Conservation (phyloP, 164 flowering plant genomes). For the Chimonanthus praecox region DNA sequence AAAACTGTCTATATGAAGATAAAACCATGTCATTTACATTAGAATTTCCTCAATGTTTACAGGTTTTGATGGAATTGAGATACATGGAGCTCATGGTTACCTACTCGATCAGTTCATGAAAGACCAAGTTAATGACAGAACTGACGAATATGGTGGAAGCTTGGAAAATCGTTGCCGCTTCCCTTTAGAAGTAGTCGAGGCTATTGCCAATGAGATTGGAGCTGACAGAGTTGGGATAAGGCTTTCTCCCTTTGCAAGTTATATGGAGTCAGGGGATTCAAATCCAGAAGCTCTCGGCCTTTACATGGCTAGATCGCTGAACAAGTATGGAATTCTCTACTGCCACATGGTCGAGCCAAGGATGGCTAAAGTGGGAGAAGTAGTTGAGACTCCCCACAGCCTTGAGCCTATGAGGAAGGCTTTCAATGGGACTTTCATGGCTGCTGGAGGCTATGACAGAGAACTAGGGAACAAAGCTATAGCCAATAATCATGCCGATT, state of each 20-base stretch:
- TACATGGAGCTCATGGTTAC: constrained; percentile 37
- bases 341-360: constrained; percentile 33
- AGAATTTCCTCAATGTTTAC: neutral
- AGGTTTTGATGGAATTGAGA: constrained; percentile 42
- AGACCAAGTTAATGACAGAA: constrained; percentile 31
- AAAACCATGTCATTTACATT: neutral
- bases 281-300: constrained; percentile 27
- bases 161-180: constrained; percentile 31
- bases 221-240: constrained; percentile 29
- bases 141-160: constrained; percentile 31
- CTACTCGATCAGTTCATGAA: constrained; percentile 33
- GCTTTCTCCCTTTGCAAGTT: constrained; percentile 27
- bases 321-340: constrained; percentile 20
- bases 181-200: constrained; percentile 31
- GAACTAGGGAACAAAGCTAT: constrained; percentile 41
- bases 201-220: constrained; percentile 27
- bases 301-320: constrained; percentile 25
- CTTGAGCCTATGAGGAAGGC: constrained; percentile 26
- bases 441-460: constrained; percentile 38
- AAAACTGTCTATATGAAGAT: no score
- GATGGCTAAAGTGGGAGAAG: constrained; percentile 14
- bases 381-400: constrained; percentile 13
- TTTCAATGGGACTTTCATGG: constrained; percentile 40
- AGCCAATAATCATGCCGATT: constrained; percentile 18
- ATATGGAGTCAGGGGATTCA: constrained; percentile 23